Percentiles rank a stretch among this genome's conserved stretches.
Evolutionary conservation across 345 rosid genomes (phyloP).

Genomic region (Eutrema heterophyllum): DNA sequence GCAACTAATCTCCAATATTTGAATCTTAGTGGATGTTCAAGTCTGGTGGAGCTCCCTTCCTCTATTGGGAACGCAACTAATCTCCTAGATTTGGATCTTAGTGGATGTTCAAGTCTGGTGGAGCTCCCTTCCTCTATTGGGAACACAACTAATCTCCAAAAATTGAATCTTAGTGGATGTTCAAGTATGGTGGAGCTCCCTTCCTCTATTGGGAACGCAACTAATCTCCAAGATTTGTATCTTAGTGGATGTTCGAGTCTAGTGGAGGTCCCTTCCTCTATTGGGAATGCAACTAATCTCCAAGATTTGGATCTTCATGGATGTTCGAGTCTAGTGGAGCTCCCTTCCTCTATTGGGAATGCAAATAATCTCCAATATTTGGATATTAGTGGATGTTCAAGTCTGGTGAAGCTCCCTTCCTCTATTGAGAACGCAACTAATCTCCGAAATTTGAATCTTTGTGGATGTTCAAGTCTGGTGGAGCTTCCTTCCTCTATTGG

Average conservation of each 20-base stretch:
- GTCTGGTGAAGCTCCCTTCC: too few relatives aligned
- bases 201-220: neutral
- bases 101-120: neutral
- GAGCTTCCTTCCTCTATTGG: too few relatives aligned
- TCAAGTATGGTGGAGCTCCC: neutral
- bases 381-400: too few relatives aligned
- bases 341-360: too few relatives aligned
- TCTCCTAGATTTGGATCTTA: neutral
- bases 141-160: neutral
- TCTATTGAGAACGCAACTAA: too few relatives aligned
- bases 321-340: neutral
- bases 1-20: neutral
- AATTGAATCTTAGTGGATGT: neutral
- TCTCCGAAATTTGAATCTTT: too few relatives aligned
- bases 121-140: neutral
- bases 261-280: neutral
- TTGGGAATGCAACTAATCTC: neutral
- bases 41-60: neutral
- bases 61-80: neutral
- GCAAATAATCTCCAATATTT: too few relatives aligned
- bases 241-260: neutral
- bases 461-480: too few relatives aligned
- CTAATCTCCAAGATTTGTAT: neutral
- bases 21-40: neutral
- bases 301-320: neutral